phyloP scores from a whole-genome alignment of 1,284 basidiomycete genomes.

The Entoloma clypeatum region DNA sequence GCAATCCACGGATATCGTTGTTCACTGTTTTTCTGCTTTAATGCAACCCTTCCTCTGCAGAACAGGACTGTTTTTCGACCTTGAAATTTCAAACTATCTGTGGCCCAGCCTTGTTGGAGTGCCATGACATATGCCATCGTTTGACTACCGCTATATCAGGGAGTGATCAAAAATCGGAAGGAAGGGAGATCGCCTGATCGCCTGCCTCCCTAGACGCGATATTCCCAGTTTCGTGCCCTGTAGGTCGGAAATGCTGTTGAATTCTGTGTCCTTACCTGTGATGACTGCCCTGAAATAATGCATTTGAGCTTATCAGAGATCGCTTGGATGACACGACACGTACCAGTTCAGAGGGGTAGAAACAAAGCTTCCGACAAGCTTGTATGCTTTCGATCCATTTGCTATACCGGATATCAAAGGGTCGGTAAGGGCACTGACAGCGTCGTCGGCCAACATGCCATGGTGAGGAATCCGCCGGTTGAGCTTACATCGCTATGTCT shows the following conservation, averaged over 20 bases:
- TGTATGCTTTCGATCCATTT: constrained; percentile 82
- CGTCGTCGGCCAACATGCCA: background rate
- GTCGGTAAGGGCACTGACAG: constrained; percentile 83
- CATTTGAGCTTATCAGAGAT: background rate
- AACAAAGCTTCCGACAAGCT: constrained; percentile 92
- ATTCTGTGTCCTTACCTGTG: constrained; percentile 76
- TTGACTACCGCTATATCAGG: constrained; percentile 65
- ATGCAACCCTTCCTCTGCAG: background rate
- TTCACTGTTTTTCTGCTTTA: constrained; percentile 57
- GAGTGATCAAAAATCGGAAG: background rate
- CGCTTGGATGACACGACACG: constrained; percentile 13
- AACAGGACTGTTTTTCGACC: constrained; percentile 38
- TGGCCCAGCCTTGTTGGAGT: constrained; percentile 79
- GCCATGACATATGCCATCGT: constrained; percentile 97
- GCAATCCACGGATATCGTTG: constrained; percentile 85
- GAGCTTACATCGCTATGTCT: constrained; percentile 78
- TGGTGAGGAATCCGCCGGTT: background rate
- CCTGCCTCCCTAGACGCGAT: constrained; percentile 79
- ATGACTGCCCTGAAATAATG: constrained; percentile 75
- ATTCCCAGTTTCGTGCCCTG: constrained; percentile 86
- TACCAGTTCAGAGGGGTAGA: constrained; percentile 84
- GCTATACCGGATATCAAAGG: constrained; percentile 92
- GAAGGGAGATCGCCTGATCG: background rate
- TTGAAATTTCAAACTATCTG: constrained; percentile 70
- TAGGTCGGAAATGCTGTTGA: constrained; percentile 72